Evolutionary conservation across 352 stramenopile genomes (phyloP).

Genomic region (Stephanocyclus meneghinianus): DNA sequence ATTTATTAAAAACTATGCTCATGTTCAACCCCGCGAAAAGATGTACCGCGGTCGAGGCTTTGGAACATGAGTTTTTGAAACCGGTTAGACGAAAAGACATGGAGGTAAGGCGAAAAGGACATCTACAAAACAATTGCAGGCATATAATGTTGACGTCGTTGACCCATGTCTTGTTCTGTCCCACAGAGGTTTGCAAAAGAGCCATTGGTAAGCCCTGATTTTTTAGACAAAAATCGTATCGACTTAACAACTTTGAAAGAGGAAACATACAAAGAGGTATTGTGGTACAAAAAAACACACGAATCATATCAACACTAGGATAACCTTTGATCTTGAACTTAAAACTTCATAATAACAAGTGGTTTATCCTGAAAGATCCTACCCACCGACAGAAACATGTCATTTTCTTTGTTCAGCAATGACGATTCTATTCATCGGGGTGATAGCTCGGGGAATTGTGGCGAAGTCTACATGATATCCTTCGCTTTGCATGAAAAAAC

Average conservation of each 20-base stretch:
- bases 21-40: constrained; percentile 92
- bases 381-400: not conserved
- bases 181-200: constrained; percentile 39
- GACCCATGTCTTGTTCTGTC: not conserved
- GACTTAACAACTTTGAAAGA: constrained; percentile 73
- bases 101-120: constrained; percentile 42
- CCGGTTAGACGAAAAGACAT: constrained; percentile 65
- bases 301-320: constrained; percentile 8
- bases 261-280: constrained; percentile 73
- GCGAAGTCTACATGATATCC: constrained; percentile 65
- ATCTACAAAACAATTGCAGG: not conserved
- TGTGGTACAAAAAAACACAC: constrained; percentile 57
- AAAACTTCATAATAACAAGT: not conserved
- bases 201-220: constrained; percentile 63
- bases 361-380: too few relatives aligned
- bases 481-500: constrained; percentile 43
- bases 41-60: constrained; percentile 92
- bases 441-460: constrained; percentile 58
- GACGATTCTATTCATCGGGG: constrained; percentile 68
- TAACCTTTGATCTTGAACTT: not conserved
- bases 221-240: constrained; percentile 71
- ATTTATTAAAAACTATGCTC: constrained; percentile 88
- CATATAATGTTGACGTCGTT: not conserved
- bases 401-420: constrained; percentile 47
- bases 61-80: constrained; percentile 93